A percentile compares a stretch with the other conserved stretches of the same genome.
These are phyloP conservation scores for Anethum foeniculum DNA, from an alignment of 140 eudicot genomes.

Conservation along the genomic window DNA sequence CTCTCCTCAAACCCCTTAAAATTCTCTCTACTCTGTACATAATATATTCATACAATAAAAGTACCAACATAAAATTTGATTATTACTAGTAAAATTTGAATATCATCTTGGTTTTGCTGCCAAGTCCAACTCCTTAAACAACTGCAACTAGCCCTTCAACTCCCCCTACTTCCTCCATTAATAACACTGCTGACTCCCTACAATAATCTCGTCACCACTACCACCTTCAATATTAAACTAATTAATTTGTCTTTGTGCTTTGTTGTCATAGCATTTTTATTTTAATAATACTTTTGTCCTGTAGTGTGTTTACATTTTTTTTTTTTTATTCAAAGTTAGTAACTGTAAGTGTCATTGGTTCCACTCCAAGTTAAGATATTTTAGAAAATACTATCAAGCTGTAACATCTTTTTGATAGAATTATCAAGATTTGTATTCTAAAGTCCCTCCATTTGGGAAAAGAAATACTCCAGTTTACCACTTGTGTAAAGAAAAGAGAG, in stretches of 20 bases:
- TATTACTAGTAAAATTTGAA: neutral
- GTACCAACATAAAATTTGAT: neutral
- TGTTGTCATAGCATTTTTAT: neutral
- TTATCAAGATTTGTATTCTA: neutral
- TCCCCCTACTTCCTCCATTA: neutral
- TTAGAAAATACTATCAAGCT: neutral
- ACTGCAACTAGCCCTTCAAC: neutral
- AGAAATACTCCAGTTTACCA: neutral
- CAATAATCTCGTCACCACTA: neutral
- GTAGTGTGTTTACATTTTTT: neutral
- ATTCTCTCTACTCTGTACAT: neutral
- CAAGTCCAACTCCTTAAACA: neutral
- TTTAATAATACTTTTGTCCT: neutral
- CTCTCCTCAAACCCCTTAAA: constrained; percentile 13
- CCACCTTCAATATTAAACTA: neutral
- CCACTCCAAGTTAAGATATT: neutral
- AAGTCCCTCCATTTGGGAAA: neutral
- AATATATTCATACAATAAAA: neutral
- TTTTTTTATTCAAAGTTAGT: neutral
- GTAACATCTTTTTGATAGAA: neutral
- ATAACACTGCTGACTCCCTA: neutral
- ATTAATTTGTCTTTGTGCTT: neutral
- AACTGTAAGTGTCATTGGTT: constrained; percentile 1
- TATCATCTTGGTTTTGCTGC: constrained; percentile 3
- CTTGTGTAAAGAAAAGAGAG: neutral